These are phyloP conservation scores for Syncephalastrum contaminatum DNA, from an alignment of 371 early-diverging fungal species.

Conservation along the genomic window DNA sequence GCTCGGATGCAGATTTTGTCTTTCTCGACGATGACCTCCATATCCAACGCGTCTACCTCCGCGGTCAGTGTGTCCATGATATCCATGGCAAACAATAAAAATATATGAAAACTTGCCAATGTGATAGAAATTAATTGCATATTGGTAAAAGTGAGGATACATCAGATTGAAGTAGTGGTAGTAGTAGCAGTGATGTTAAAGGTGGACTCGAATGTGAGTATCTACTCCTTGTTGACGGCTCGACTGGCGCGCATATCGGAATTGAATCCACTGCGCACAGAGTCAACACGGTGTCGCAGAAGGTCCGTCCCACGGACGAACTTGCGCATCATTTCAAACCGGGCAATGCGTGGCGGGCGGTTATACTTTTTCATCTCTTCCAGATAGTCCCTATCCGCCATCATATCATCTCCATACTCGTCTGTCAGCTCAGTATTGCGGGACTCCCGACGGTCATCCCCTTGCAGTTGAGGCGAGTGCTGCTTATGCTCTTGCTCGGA, in stretches of 20 bases:
- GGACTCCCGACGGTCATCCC: conserved; percentile 4
- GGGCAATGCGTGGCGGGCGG: conserved; percentile 8
- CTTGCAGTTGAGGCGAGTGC: no score
- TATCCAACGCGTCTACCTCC: conserved; percentile 66
- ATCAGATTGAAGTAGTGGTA: no score
- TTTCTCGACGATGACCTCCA: conserved; percentile 64
- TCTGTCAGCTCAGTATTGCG: conserved; percentile 11
- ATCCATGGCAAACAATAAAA: no score
- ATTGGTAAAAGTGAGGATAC: no score
- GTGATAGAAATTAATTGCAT: no score
- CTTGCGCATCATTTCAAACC: conserved; percentile 13
- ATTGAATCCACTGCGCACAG: conserved; percentile 18
- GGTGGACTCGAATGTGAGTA: no score
- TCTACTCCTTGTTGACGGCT: conserved; percentile 12
- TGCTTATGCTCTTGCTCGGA: no score
- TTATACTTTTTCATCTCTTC: conserved; percentile 7
- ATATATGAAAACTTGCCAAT: no score
- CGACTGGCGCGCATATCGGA: conserved; percentile 17
- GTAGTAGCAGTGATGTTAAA: no score
- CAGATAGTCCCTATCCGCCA: conserved; percentile 9
- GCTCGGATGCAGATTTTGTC: conserved; percentile 78
- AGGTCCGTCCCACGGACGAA: conserved; percentile 12
- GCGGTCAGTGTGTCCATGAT: conserved; percentile 38
- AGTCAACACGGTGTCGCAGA: conserved; percentile 13
- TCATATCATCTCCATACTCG: conserved; percentile 13